Evolutionary conservation across 2,329 filamentous ascomycete genomes (phyloP), one percentile per base, ranked within the genome.

Genomic region (Albophoma yamanashiensis): DNA sequence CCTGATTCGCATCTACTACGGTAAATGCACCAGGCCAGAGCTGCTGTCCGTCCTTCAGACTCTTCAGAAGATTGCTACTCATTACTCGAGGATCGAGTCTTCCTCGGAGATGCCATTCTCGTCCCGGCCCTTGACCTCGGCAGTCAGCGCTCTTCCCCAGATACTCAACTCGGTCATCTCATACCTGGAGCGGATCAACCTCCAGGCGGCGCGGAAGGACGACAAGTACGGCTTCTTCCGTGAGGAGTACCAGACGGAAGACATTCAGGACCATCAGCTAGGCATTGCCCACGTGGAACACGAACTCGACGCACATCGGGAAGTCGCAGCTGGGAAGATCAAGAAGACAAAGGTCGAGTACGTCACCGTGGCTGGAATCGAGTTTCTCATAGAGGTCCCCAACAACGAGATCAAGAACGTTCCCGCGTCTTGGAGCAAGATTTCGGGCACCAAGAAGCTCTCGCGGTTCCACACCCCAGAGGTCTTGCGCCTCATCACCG

Each of bases 201-300:
- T 87, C 39, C 82, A 89, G 65, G 90, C 94, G 1, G 94, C 93
- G 0, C 88, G 87, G 56, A 85, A 84, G 31, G 88, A 97, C 68
- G 92, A 99, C 79, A 97, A 96, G 71, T 97, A 97, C 71, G 80
- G 82, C 42, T 99, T 99, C 78, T 97, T 99, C 72, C 85, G 88
- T 7, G 91, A 96, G 64, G 83, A 88, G 45, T 83, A 91, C 63
- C 93, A 97, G 73, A 95, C 89, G 0, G 92, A 97, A 34, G 89
- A 86, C 52, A 97, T 99, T 65, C 87, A 87, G 25, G 87, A 93
- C 66, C 87, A 96, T 69, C 96, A 97, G 73, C 78, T 95, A 42
- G 90, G 90, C 62, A 99, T 99, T 65, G 91, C 87, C n/a, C 87
- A 86, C 27, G 90, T 97, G 6, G 93, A 99, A 74, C 86, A 94